Percentiles rank a stretch among this genome's conserved stretches.
Conservation (phyloP, 495 filamentous ascomycete genomes). For the Astrothelium macrocarpum region DNA sequence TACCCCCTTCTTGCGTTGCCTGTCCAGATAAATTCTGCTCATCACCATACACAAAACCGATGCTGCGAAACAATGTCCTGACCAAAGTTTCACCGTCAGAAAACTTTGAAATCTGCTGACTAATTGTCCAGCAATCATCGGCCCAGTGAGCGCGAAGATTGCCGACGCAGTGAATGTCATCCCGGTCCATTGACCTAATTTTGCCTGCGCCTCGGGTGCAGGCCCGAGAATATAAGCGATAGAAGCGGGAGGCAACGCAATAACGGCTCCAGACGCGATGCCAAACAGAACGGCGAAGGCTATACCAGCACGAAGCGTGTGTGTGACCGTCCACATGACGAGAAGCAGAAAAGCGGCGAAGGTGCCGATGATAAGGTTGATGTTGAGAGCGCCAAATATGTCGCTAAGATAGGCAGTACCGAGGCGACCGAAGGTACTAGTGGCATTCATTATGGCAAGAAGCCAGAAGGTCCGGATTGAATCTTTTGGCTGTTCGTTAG, state of each 20-base stretch:
- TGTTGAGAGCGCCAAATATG: slow-evolving; percentile 28
- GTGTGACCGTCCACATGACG: slow-evolving; percentile 29
- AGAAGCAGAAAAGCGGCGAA: slow-evolving; percentile 30
- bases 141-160: slow-evolving; percentile 31
- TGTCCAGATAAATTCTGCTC: background rate
- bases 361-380: slow-evolving; percentile 29
- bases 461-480: slow-evolving; percentile 36
- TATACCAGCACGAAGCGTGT: slow-evolving; percentile 23
- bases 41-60: slow-evolving; percentile 24
- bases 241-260: slow-evolving; percentile 35
- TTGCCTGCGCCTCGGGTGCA: slow-evolving; percentile 14
- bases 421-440: slow-evolving; percentile 31
- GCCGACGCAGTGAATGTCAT: slow-evolving; percentile 36
- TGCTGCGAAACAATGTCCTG: slow-evolving; percentile 23
- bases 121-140: slow-evolving; percentile 33
- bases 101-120: slow-evolving; percentile 22
- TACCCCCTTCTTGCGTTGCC: background rate
- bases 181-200: slow-evolving; percentile 38
- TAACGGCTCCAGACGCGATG: slow-evolving; percentile 31
- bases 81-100: slow-evolving; percentile 29
- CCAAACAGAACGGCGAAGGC: slow-evolving; percentile 37
- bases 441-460: slow-evolving; percentile 36
- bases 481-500: slow-evolving; percentile 12
- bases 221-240: slow-evolving; percentile 32
- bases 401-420: slow-evolving; percentile 25